Evolutionary conservation across 495 filamentous ascomycete genomes (phyloP), one percentile per base, ranked within the genome.

Genomic region (Neurospora sp.): DNA sequence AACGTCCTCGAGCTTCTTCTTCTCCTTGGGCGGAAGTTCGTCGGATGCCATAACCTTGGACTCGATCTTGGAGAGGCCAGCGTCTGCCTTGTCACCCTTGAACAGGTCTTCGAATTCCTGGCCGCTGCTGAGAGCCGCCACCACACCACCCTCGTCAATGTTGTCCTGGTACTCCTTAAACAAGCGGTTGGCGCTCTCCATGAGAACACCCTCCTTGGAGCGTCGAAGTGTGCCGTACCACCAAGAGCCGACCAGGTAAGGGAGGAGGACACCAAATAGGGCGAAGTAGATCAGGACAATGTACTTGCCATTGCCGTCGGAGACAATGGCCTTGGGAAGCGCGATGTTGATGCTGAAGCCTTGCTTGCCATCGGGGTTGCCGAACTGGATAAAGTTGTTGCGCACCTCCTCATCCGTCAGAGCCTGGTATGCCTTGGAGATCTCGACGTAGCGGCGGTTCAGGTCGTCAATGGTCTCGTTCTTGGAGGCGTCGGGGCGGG

Each of bases 281-380:
- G 88, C 81, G 11, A 92, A 94, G 80, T 99, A 99, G 65, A 98
- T 86, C 75, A 97, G 82, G 72, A 99, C 85, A 65, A 98, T 93
- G 78, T 97, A 98, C 85, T 98, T 98, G 46, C 93, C 95, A 80
- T 94, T 94, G 70, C 94, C 95, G 72, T 98, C 93, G 38, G 91
- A 91, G 71, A 99, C 87, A 75, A 99, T 94, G 81, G 94, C 92
- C 78, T 96, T 91, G 18, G 96, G 96, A 59, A 99, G 88, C 38
- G 95, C 96, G 76, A 99, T 98, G 73, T 97, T 95, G 79, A 98
- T 98, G 82, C 94, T 98, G 85, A 92, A 95, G 78, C 94, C 94
- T 81, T 99, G 96, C 85, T 97, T 98, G 70, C 96, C 96, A 79
- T 99, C 96, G 7, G 96, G 96, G 81, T 99, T 94, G 65, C 96